Base-by-base conservation (phyloP, 164 flowering plant species). In the Santalum album region DNA sequence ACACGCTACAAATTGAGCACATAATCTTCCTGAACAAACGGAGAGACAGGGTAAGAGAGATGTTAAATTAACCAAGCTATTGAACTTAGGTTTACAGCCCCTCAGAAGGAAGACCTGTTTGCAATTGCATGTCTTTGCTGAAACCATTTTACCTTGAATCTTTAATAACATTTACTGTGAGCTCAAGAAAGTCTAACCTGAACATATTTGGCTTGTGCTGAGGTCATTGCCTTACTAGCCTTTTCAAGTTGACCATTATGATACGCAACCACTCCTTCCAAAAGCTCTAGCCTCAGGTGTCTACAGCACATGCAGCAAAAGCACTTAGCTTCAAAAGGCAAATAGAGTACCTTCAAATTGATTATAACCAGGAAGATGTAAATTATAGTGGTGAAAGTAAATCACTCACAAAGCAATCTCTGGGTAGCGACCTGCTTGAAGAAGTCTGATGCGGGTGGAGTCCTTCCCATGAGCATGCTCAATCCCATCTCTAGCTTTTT, bases 251-350 rank as follows among this genome's bases (percentile, higher is more conserved):
- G 76, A 52, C 78, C 80, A 66, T 66, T 69, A 61, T 92, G 86
- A 70, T 81, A 92, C 29, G 98, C 96, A 35, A 83, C 86, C 25
- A 92, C 90, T 19, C 91, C 96, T 76, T 92, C 98, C 69, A 92
- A 61, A 53, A 92, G 78, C 71, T 92, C 95, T 58, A 92, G 66
- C 62, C 96, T 77, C 77, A 92, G 56, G 62, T 83, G 76, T 59
- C 97, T 90, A 64, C 1, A 39, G 53, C 23, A 58, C 15, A 21
- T 16, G 35, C 3, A 48, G 25, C 39, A 56, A 56, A 50, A 45
- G 36, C n/a, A 25, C 23, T 61, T 1, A 49, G 26, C 49, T 55
- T 40, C 39, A 46, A 14, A n/a, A 51, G 48, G 14, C 48, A 34
- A 35, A 14, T n/a, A 20, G 54, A 56, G 34, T 25, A 36, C 12